Conservation (phyloP, 257 asterid genomes). For the Solanum boliviense region DNA sequence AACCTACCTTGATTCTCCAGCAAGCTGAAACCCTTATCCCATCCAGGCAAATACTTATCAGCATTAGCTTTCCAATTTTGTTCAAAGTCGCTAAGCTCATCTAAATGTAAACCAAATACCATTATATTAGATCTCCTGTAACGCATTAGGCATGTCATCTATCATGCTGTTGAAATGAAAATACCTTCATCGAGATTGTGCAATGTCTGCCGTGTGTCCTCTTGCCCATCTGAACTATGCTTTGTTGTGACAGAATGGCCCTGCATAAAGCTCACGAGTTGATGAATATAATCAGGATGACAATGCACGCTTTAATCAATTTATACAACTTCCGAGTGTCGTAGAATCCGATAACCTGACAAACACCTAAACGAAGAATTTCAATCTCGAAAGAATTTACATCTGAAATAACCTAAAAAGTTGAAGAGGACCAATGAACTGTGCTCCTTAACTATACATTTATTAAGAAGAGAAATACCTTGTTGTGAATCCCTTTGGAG, state of each 20-base stretch:
- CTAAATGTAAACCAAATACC: conserved; percentile 15
- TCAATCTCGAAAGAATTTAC: neutral
- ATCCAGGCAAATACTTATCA: conserved; percentile 51
- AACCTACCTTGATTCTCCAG: conserved; percentile 47
- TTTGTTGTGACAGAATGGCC: conserved; percentile 71
- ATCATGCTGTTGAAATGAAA: neutral
- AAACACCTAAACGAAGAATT: neutral
- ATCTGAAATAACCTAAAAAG: neutral
- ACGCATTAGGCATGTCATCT: neutral
- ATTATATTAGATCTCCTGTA: neutral
- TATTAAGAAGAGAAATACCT: conserved; percentile 25
- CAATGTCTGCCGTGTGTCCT: conserved; percentile 57
- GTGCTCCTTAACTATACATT: neutral
- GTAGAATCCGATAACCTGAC: neutral
- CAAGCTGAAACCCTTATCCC: conserved; percentile 49
- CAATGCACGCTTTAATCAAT: neutral
- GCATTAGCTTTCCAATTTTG: conserved; percentile 65
- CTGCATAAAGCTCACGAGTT: conserved; percentile 17
- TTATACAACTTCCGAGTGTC: neutral
- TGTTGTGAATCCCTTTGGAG: conserved; percentile 62
- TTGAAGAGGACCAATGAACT: neutral
- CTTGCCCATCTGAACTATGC: conserved; percentile 37
- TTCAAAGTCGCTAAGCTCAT: conserved; percentile 65
- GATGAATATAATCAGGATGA: neutral
- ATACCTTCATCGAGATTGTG: conserved; percentile 88